Base-by-base conservation (phyloP, 1,139 yeast genomes). In the Debaryomycetaceae sp. region DNA sequence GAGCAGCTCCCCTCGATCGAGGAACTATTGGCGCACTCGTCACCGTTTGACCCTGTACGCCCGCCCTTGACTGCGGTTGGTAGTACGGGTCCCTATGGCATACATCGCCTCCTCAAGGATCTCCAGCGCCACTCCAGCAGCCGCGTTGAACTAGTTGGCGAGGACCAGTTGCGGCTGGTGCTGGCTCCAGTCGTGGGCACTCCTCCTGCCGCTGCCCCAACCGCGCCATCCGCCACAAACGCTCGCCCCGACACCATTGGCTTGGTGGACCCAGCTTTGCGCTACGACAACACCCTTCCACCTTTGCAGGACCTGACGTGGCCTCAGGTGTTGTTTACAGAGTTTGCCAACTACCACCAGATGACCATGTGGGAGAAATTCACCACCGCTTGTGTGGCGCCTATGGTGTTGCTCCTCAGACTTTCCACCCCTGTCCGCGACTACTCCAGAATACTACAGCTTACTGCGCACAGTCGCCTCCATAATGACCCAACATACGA, bases 341-440 rank as follows among this genome's bases (percentile, higher is more conserved):
- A 39, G 36, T 33, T 42, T 38, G 16, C 23, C 4, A 22, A 8
- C 12, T 43, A 38, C 25, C 35, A 27, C 9, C 36, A 40, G 4
- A 25, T 25, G 9, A 36, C 35, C 16, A 7, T 44, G 2, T 9
- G 30, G 4, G 37, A 37, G 18, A 48, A 48, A 36, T 10, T 55
- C 5, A 46, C 54, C 29, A 48, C 51, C 4, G 26, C 65, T 2
- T 29, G 65, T n/a, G 45, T 69, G 5, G 34, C 68, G 1, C 80
- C 80, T 2, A 50, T 72, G 1, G 58, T 69, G 1, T 38, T 71
- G 1, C 27, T 71, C 3, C 52, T 76, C 12, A 58, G 73, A 14
- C 24, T 71, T 4, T 63, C 79, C 1, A 58, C 68, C 1, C 83
- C 83, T 1, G 78, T 74, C 2, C 35, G 61, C 25, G 58, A 57